Base-by-base conservation (phyloP, 2,329 filamentous ascomycete genomes). In the Cryphonectria japonica region DNA sequence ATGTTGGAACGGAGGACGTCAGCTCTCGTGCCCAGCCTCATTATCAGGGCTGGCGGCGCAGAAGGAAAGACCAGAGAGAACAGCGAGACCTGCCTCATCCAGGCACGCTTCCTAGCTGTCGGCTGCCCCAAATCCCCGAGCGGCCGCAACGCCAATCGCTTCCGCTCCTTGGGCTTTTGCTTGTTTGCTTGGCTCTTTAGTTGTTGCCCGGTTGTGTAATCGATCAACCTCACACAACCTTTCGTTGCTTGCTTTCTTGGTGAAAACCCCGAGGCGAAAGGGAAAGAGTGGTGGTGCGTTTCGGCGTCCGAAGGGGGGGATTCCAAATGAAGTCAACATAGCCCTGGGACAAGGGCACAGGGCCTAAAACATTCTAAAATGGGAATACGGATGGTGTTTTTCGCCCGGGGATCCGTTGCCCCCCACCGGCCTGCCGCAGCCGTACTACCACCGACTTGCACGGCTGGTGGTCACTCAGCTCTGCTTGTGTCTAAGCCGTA, bases 381-480 rank as follows among this genome's bases (percentile, higher is more conserved):
- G 61, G 39, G 46, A 50, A 64, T 32, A 62, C 41, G 64, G 66
- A 39, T 60, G 57, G 61, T 72, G 60, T 59, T 66, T 43, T 60
- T 65, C 43, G 29, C 67, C 34, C 63, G 70, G 29, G 34, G 65
- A 70, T 70, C 60, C 32, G 71, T 50, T 11, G 7, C 2, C 16
- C 69, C 71, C 69, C 71, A 68, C 69, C 62, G 62, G 41, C 32
- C 61, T 70, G 61, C 63, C 63, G 68, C 68, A 72, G 62, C 65
- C 37, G 37, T 61, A 37, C 41, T 37, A 59, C 43, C 60, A 34
- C 66, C 43, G 37, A 63, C 65, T 26, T 41, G 32, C 57, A n/a
- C 29, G 46, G 14, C 60, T 39, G 34, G 16, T 34, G 59, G 32
- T 19, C 22, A 37, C 32, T 22, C 32, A 39, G 37, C 37, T 34